These are phyloP conservation scores for Vararia minispora DNA, from an alignment of 768 basidiomycete genomes.

Conservation along the genomic window DNA sequence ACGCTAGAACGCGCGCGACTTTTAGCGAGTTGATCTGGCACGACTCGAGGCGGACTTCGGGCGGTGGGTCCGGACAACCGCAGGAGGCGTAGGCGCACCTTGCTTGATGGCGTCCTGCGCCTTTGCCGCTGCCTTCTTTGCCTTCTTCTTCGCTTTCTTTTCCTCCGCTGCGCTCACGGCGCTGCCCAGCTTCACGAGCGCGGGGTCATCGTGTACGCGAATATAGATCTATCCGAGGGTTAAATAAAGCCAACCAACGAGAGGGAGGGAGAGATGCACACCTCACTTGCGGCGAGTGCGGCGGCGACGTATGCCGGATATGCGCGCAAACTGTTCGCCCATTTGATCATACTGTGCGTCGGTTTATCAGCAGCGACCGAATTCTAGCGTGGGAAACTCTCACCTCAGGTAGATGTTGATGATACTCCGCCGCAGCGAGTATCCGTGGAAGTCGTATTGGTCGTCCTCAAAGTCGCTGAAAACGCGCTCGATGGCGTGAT, in stretches of 20 bases:
- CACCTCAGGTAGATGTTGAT: constrained; percentile 80
- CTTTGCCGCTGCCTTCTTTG: constrained; percentile 68
- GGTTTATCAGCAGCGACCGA: constrained; percentile 3
- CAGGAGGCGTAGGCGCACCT: constrained; percentile 31
- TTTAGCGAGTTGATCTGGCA: constrained; percentile 8
- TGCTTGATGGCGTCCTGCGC: constrained; percentile 62
- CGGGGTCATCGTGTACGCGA: constrained; percentile 58
- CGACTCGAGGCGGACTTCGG: constrained; percentile 4
- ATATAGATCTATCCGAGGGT: constrained; percentile 54
- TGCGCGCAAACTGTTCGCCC: constrained; percentile 72
- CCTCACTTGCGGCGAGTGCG: constrained; percentile 59
- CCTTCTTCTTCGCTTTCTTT: constrained; percentile 81
- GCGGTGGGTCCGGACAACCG: no score
- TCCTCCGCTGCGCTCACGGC: constrained; percentile 40
- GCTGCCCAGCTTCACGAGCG: constrained; percentile 35
- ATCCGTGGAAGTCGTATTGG: constrained; percentile 97
- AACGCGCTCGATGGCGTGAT: constrained; percentile 60
- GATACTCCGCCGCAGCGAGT: constrained; percentile 83
- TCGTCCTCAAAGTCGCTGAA: constrained; percentile 89
- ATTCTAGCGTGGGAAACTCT: no score
- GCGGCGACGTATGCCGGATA: constrained; percentile 69
- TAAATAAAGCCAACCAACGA: constrained; percentile 7
- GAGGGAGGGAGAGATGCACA: constrained; percentile 20
- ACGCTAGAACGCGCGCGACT: constrained; percentile 17
- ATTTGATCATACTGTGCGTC: constrained; percentile 52